Conservation (phyloP, 768 basidiomycete genomes). For the Suillus hirtellus region DNA sequence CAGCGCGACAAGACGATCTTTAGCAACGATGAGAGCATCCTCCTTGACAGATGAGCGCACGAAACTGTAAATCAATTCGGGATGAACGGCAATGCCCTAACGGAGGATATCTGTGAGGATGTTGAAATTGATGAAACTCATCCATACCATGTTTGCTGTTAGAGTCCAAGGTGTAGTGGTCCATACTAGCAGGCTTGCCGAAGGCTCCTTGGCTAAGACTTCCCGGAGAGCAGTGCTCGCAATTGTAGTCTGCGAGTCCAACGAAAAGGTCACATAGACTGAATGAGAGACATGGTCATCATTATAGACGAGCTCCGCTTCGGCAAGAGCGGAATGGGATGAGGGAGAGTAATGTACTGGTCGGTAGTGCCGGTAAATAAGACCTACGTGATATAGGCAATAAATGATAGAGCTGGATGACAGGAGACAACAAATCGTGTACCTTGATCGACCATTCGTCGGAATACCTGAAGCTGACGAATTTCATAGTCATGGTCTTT, state of each 20-base stretch:
- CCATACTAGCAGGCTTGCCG: constrained; percentile 77
- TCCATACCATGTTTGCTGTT: constrained; percentile 86
- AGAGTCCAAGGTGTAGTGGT: constrained; percentile 98
- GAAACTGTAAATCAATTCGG: constrained; percentile 66
- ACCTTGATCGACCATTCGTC: constrained; percentile 88
- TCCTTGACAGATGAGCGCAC: constrained; percentile 35
- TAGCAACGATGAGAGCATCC: constrained; percentile 48
- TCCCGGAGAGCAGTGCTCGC: constrained; percentile 29
- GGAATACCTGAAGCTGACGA: constrained; percentile 82
- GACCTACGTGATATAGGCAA: constrained; percentile 43
- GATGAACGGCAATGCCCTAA: constrained; percentile 87
- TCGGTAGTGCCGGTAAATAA: constrained; percentile 83
- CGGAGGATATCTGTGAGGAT: not conserved
- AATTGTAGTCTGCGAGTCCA: constrained; percentile 39
- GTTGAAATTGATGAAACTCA: constrained; percentile 6
- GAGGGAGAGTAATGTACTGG: constrained; percentile 96
- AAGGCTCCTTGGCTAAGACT: constrained; percentile 30
- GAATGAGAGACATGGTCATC: constrained; percentile 88
- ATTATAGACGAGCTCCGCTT: constrained; percentile 89
- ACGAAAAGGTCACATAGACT: constrained; percentile 78
- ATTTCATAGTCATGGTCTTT: constrained; percentile 87
- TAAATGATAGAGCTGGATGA: too few relatives aligned
- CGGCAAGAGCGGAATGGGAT: constrained; percentile 89
- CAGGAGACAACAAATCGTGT: constrained; percentile 8
- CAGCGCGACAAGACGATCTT: constrained; percentile 46